phyloP scores from a whole-genome alignment of 352 stramenopile genomes.

The Globisporangium nodosum region DNA sequence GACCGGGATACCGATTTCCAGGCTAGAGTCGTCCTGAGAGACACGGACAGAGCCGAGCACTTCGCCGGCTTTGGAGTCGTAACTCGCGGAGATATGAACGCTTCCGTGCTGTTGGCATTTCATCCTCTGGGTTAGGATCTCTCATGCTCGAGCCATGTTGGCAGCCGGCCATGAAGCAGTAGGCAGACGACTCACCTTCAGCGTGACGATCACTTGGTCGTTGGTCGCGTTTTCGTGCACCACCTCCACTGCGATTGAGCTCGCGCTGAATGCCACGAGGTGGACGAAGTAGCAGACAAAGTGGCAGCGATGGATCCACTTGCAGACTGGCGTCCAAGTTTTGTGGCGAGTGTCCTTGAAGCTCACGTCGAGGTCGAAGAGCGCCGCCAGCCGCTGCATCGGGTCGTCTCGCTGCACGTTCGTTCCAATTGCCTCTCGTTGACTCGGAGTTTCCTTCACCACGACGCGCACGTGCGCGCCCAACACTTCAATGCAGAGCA shows the following conservation, averaged over 20 bases:
- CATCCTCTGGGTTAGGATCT: not conserved
- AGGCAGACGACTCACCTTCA: constrained; percentile 5
- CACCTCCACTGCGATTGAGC: constrained; percentile 30
- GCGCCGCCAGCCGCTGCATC: not conserved
- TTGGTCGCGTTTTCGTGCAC: constrained; percentile 11
- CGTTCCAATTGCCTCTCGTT: not conserved
- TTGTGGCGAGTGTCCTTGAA: constrained; percentile 33
- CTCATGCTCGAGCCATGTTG: no score
- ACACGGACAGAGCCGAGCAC: constrained; percentile 14
- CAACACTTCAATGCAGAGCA: constrained; percentile 38
- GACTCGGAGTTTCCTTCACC: not conserved
- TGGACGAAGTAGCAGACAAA: constrained; percentile 33
- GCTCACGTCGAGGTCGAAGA: constrained; percentile 21
- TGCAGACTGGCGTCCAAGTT: constrained; percentile 23
- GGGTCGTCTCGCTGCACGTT: not conserved
- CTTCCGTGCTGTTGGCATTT: constrained; percentile 24
- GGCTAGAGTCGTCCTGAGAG: constrained; percentile 8
- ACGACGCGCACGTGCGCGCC: constrained; percentile 30
- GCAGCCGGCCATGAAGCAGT: not conserved
- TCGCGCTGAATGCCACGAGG: constrained; percentile 22
- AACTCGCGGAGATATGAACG: constrained; percentile 14
- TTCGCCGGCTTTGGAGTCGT: constrained; percentile 16
- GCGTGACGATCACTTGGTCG: constrained; percentile 5
- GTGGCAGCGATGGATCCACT: constrained; percentile 34
- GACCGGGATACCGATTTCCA: constrained; percentile 1